Evolutionary conservation across 805 yeast genomes (phyloP), one percentile per base, ranked within the genome.

Genomic region (Starmerella cellae): DNA sequence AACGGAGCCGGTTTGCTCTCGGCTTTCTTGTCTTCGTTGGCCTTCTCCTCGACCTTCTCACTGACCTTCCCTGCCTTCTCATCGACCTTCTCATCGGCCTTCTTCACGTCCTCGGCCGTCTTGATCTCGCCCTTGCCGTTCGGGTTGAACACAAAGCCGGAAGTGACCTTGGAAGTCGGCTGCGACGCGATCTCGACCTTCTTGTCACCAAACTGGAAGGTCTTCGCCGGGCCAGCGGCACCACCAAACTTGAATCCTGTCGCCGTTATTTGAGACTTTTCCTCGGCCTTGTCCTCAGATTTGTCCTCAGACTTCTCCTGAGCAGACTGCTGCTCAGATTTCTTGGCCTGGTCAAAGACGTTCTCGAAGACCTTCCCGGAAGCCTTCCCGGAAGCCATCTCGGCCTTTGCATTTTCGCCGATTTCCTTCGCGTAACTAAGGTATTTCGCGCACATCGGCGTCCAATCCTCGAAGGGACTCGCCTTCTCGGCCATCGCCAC

Each of bases 41-140:
- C 16, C 57, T 57, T 19, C n/a, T 33, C 14, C 30, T 35, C 6
- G 27, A 22, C 32, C 14, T 39, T n/a, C n/a, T n/a, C n/a, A n/a
- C n/a, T 22, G 19, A 14, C 21, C 8, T 31, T 19, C 13, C 35
- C 14, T 8, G 35, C 11, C 13, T 14, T 31, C 10, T 31, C 35
- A 31, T 31, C 37, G 10, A 19, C 18, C 26, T 35, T 20, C 27
- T 10, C 29, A 18, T 14, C 28, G 8, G 19, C 11, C 23, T 10
- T 22, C 18, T 20, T 18, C 34, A 6, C 19, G 17, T 14, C 87
- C 61, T 91, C 88, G 11, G 97, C 94, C 64, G 35, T 16, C 38
- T 35, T 35, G 39, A 44, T 42, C 35, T 48, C 44, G 21, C 49
- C 46, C 24, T 38, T 16, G 11, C 51, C 49, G 24, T 32, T 37